Conservation (phyloP, 768 basidiomycete species). For the Cubamyces sp. region DNA sequence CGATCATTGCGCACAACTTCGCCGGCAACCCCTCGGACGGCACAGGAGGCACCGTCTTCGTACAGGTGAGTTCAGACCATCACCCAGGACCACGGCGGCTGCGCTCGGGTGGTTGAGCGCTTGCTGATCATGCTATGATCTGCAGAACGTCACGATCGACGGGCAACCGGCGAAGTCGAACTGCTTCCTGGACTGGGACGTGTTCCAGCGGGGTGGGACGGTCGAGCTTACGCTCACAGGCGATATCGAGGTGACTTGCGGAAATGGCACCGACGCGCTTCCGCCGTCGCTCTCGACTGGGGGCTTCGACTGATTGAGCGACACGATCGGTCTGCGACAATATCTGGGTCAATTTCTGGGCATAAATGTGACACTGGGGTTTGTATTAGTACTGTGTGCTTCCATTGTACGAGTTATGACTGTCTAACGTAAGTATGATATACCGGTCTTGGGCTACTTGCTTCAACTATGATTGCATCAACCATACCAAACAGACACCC, state of each 20-base stretch:
- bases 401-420: no score
- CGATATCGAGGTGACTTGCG: conserved; percentile 54
- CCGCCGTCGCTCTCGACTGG: conserved; percentile 69
- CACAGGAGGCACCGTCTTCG: conserved; percentile 57
- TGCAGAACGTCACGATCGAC: conserved; percentile 59
- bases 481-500: no score
- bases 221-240: conserved; percentile 60
- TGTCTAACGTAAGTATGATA: no score
- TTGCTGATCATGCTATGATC: background rate
- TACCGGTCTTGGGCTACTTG: no score
- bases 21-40: conserved; percentile 55
- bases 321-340: background rate
- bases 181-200: conserved; percentile 69
- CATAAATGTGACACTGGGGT: background rate
- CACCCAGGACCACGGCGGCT: background rate
- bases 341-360: no score
- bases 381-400: background rate
- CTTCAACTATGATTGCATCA: no score
- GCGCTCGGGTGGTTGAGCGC: no score
- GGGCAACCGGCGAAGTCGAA: conserved; percentile 61
- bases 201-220: conserved; percentile 53
- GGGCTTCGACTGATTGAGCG: conserved; percentile 41
- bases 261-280: conserved; percentile 45
- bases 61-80: conserved; percentile 46
- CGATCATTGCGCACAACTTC: conserved; percentile 54